These are phyloP conservation scores for Vigna unguiculata DNA, from an alignment of 306 rosid genomes.

Conservation along the genomic window DNA sequence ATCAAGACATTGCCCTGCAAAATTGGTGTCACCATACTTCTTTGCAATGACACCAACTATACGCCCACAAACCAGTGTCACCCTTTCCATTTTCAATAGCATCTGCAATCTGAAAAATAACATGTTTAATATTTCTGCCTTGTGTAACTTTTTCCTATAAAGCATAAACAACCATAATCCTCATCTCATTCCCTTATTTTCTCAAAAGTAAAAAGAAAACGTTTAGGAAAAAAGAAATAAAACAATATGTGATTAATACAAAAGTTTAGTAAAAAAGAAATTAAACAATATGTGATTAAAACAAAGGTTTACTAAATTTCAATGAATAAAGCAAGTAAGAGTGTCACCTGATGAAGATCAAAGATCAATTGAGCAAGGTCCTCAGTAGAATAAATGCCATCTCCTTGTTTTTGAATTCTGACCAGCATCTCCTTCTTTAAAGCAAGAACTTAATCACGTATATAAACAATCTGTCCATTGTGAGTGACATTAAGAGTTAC, in stretches of 20 bases:
- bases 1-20: conserved; percentile 74
- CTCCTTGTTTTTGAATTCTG: conserved; percentile 72
- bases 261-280: too few species aligned
- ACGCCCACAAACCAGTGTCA: conserved; percentile 95
- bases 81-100: too few species aligned
- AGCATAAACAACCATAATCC: too few species aligned
- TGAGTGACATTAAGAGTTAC: not conserved
- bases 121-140: too few species aligned
- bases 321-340: conserved; percentile 38
- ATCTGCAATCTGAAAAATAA: too few species aligned
- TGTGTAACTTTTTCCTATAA: too few species aligned
- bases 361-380: conserved; percentile 98
- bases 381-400: conserved; percentile 97
- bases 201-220: too few species aligned
- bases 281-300: too few species aligned
- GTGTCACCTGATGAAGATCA: conserved; percentile 97
- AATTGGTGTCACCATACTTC: conserved; percentile 97
- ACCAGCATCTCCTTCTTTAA: conserved; percentile 77
- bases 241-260: too few species aligned
- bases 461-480: conserved; percentile 66
- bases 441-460: conserved; percentile 85
- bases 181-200: too few species aligned
- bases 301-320: conserved; percentile 38
- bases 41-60: conserved; percentile 89
- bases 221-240: too few species aligned